These are phyloP conservation scores for Begonia fuchsioides DNA, from an alignment of 306 rosid genomes.

Conservation along the genomic window DNA sequence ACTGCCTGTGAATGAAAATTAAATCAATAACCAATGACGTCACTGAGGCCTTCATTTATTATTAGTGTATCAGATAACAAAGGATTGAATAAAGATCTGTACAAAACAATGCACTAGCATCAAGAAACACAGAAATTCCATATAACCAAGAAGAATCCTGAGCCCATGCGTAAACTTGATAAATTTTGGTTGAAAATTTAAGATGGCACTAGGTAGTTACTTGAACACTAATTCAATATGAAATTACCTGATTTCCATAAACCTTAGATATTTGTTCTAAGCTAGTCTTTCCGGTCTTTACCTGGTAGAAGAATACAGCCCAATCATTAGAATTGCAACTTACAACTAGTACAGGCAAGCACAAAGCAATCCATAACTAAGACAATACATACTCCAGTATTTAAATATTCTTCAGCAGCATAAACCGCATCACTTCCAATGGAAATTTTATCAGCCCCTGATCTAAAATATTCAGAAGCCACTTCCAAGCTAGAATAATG, in stretches of 20 bases:
- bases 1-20: constrained; percentile 55
- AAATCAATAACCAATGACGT: constrained; percentile 4
- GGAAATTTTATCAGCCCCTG: constrained; percentile 97
- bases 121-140: too few relatives aligned
- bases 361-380: constrained; percentile 3
- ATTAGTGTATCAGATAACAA: background rate
- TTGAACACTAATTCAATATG: constrained; percentile 2
- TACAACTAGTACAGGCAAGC: too few relatives aligned
- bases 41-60: background rate
- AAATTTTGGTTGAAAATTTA: too few relatives aligned
- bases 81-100: too few relatives aligned
- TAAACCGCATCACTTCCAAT: constrained; percentile 96
- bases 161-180: too few relatives aligned
- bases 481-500: constrained; percentile 93
- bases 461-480: constrained; percentile 94
- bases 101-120: too few relatives aligned
- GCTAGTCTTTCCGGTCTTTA: constrained; percentile 79
- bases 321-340: too few relatives aligned
- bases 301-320: constrained; percentile 29
- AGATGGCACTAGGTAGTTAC: background rate
- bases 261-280: constrained; percentile 88
- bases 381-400: constrained; percentile 56
- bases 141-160: too few relatives aligned
- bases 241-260: constrained; percentile 88
- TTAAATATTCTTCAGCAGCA: constrained; percentile 87